phyloP scores from a whole-genome alignment of 805 yeast species.

The Spathaspora arborariae region DNA sequence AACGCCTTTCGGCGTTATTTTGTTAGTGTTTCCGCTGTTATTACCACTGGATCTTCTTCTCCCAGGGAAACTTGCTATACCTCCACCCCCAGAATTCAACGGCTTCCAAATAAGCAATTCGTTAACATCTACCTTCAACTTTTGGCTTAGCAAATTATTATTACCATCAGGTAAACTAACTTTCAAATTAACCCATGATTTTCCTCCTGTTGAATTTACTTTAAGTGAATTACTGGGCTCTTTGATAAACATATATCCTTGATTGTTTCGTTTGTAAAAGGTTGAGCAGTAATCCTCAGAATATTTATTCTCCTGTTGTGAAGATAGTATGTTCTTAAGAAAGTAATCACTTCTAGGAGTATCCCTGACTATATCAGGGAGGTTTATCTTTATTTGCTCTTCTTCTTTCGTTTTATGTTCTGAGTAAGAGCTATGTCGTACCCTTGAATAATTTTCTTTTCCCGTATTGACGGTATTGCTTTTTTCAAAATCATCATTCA shows the following conservation, averaged over 20 bases:
- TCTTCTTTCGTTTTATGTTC: neutral
- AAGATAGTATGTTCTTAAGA: neutral
- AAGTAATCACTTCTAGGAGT: constrained; percentile 1
- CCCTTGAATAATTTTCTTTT: neutral
- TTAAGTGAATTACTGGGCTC: constrained; percentile 27
- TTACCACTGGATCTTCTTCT: neutral
- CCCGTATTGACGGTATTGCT: neutral
- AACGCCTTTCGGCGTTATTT: neutral
- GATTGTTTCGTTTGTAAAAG: constrained; percentile 28
- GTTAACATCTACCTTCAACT: constrained; percentile 23
- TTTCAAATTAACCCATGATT: constrained; percentile 24
- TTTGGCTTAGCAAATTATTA: constrained; percentile 4
- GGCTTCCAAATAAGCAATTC: constrained; percentile 26
- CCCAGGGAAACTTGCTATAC: neutral
- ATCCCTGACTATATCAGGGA: neutral
- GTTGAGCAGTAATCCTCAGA: constrained; percentile 27
- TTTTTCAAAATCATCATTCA: no score
- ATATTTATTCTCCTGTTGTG: constrained; percentile 7
- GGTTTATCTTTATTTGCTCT: neutral
- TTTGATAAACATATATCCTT: constrained; percentile 33
- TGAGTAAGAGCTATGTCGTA: neutral
- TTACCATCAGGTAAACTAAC: constrained; percentile 13
- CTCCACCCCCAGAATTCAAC: constrained; percentile 6
- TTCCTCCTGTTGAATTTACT: constrained; percentile 20
- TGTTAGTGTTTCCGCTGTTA: neutral